phyloP scores from a whole-genome alignment of 2,329 filamentous ascomycete genomes.

The Claviceps paspali region DNA sequence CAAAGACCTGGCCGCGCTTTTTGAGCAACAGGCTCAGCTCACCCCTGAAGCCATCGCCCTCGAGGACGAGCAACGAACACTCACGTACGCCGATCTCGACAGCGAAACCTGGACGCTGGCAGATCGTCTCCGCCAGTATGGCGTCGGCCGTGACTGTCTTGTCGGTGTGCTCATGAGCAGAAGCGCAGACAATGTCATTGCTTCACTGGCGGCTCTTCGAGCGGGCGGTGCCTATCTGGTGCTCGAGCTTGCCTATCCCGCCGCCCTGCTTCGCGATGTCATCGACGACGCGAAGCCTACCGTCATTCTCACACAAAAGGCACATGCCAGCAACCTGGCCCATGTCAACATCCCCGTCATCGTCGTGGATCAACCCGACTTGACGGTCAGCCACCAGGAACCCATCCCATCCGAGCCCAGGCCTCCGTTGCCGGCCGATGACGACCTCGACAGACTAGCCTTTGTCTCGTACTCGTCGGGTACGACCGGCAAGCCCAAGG shows the following conservation, averaged over 20 bases:
- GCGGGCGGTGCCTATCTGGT: constrained; percentile 71
- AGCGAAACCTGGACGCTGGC: constrained; percentile 50
- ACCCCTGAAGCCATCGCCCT: constrained; percentile 57
- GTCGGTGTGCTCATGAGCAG: constrained; percentile 64
- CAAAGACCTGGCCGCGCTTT: constrained; percentile 60
- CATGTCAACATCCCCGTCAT: constrained; percentile 46
- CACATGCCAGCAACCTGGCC: constrained; percentile 49
- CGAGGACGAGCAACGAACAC: constrained; percentile 50
- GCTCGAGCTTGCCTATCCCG: constrained; percentile 64
- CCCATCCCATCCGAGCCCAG: constrained; percentile 20
- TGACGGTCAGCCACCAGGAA: constrained; percentile 11
- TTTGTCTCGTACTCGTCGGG: constrained; percentile 75
- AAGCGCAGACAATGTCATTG: constrained; percentile 65
- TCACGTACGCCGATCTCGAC: constrained; percentile 62
- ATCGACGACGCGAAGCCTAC: constrained; percentile 59
- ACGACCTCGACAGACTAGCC: constrained; percentile 57
- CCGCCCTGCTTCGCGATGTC: constrained; percentile 58
- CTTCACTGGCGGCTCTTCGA: constrained; percentile 60
- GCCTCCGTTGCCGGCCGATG: constrained; percentile 39
- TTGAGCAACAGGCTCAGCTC: constrained; percentile 49
- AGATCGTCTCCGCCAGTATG: constrained; percentile 45
- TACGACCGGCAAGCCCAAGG: constrained; percentile 66
- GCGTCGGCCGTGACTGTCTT: constrained; percentile 56
- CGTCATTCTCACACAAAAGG: constrained; percentile 53
- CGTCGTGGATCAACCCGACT: constrained; percentile 37